These are phyloP conservation scores for Serpula lacrymans DNA, from an alignment of 768 basidiomycete genomes.

Conservation along the genomic window DNA sequence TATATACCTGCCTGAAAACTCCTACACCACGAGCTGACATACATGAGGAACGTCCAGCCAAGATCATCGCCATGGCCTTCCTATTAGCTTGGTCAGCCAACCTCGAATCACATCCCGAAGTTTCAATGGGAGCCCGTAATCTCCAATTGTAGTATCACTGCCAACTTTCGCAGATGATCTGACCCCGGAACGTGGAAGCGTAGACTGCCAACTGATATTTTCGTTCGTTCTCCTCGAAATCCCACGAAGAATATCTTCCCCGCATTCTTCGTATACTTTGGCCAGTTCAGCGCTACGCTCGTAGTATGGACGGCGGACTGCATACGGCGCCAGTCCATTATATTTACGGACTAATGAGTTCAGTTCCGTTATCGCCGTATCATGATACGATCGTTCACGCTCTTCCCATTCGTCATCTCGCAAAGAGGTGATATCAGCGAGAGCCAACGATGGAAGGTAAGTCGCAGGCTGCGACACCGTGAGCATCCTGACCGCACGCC, in stretches of 20 bases:
- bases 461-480: conserved; percentile 40
- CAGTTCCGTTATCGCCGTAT: conserved; percentile 63
- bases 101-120: conserved; percentile 26
- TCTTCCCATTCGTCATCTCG: conserved; percentile 71
- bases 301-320: conserved; percentile 66
- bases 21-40: background rate
- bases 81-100: conserved; percentile 18
- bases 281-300: conserved; percentile 55
- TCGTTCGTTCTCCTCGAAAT: conserved; percentile 26
- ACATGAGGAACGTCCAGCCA: background rate
- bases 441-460: conserved; percentile 34
- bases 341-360: conserved; percentile 76
- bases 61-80: conserved; percentile 9
- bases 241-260: conserved; percentile 47
- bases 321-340: conserved; percentile 76
- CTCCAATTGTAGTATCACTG: conserved; percentile 4
- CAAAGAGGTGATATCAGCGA: conserved; percentile 36
- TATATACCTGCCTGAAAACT: background rate
- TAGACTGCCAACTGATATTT: background rate
- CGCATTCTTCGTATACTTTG: conserved; percentile 47
- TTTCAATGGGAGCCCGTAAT: conserved; percentile 10
- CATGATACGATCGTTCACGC: conserved; percentile 65
- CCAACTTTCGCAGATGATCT: conserved; percentile 6
- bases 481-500: conserved; percentile 65
- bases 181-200: conserved; percentile 1